Evolutionary conservation across 805 yeast genomes (phyloP), one percentile per base, ranked within the genome.

Genomic region (Lipomyces sp.): DNA sequence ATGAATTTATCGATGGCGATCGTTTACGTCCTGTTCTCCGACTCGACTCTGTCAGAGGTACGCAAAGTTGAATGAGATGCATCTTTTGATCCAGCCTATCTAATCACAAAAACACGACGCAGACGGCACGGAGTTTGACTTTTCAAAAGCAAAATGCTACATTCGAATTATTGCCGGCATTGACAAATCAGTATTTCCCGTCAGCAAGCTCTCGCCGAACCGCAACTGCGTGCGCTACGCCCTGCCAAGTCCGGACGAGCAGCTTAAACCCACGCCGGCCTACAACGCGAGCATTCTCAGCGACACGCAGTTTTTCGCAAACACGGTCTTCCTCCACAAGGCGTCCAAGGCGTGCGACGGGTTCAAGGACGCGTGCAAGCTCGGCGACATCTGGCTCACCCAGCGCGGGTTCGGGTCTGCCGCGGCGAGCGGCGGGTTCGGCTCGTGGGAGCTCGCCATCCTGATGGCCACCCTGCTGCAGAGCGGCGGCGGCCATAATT

Each of bases 321-420:
- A 85, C 64, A 73, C 88, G 63, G 83, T 86, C 65, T 85, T 78
- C 62, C 70, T 93, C 33, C 86, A 88, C 67, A 81, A 86, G 36
- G 75, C 85, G 18, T 82, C 84, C 60, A 85, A 84, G 65, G 70
- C 83, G 4, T 79, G 95, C 2, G 90, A 85, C 47, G 81, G 87
- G 13, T 93, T 88, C 68, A 79, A 80, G 57, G 95, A 90, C 61
- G 97, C 98, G 1, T 81, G 89, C 57, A 78, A 83, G 6, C 74
- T 93, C 45, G 96, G 96, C 2, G 77, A 90, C 56, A 70, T 93
- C 48, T 93, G 98, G 98, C 74, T 93, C 37, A 76, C 80, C 43
- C 98, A 93, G 69, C 77, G 95, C 58, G 95, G 95, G 0, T 80
- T 88, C 51, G 74, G 79, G 10, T 80, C 95, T 0, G 68, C 77